These are phyloP conservation scores for Fusarium transvaalense DNA, from an alignment of 2,329 filamentous ascomycete species.

Conservation along the genomic window DNA sequence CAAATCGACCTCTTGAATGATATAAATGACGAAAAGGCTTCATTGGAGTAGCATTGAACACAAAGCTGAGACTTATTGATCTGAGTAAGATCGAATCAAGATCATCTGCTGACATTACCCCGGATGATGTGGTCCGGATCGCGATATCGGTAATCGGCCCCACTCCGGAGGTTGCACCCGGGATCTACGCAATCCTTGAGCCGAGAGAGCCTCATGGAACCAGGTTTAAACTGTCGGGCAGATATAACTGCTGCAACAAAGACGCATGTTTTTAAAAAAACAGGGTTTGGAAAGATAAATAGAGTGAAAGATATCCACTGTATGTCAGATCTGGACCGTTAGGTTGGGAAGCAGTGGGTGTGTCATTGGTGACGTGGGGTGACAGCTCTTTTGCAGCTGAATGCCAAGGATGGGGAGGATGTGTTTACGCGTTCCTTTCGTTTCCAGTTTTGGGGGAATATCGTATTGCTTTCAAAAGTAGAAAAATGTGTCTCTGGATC, in stretches of 20 bases:
- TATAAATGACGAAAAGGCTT: conserved; percentile 13
- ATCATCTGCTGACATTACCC: conserved; percentile 1
- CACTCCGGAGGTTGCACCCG: conserved; percentile 31
- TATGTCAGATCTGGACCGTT: neutral
- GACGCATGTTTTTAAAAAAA: conserved; percentile 6
- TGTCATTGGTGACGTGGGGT: conserved; percentile 32
- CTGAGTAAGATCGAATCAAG: neutral
- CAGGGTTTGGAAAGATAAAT: conserved; percentile 3
- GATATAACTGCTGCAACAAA: no score
- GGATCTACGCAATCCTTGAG: conserved; percentile 32
- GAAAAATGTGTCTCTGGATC: neutral
- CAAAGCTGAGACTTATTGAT: neutral
- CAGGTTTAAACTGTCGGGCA: neutral
- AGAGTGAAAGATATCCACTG: neutral
- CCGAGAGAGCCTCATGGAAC: conserved; percentile 25
- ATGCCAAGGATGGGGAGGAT: conserved; percentile 1
- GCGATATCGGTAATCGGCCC: conserved; percentile 30
- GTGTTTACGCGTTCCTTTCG: conserved; percentile 1
- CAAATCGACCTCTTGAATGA: neutral
- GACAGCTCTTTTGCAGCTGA: neutral
- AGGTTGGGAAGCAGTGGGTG: conserved; percentile 4
- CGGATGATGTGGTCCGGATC: conserved; percentile 21
- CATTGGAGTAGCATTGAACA: neutral
- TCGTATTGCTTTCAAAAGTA: neutral
- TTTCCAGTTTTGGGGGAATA: neutral